Evolutionary conservation across 768 basidiomycete genomes (phyloP).

Genomic region (Gyrodon lividus): DNA sequence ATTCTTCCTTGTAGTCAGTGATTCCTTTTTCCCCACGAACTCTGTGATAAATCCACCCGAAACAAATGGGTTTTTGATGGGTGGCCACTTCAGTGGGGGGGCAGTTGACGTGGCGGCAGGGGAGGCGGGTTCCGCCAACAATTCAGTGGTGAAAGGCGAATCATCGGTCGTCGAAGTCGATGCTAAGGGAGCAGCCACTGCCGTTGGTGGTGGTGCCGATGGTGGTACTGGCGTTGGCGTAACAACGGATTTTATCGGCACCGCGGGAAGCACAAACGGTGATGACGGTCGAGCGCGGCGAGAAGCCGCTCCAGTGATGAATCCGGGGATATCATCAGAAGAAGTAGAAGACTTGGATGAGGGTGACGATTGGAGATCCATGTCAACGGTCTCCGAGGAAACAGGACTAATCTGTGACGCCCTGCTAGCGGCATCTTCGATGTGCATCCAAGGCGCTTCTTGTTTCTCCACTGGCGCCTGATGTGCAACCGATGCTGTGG

Average conservation of each 20-base stretch:
- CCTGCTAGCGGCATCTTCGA: constrained; percentile 30
- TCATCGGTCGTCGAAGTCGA: constrained; percentile 12
- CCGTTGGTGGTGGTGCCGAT: constrained; percentile 8
- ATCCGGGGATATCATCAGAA: constrained; percentile 32
- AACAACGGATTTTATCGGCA: constrained; percentile 7
- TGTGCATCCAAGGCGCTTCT: constrained; percentile 13
- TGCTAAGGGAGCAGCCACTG: constrained; percentile 15
- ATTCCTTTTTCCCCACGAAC: constrained; percentile 35
- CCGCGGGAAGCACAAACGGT: constrained; percentile 24
- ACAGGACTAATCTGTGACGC: constrained; percentile 29
- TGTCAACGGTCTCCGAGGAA: constrained; percentile 35
- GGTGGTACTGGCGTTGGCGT: constrained; percentile 4
- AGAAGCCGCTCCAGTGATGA: constrained; percentile 31
- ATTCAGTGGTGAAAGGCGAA: constrained; percentile 9
- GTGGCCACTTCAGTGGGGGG: constrained; percentile 14
- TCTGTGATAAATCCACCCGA: constrained; percentile 51
- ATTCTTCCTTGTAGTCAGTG: constrained; percentile 20
- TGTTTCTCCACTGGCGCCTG: constrained; percentile 19
- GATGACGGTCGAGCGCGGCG: constrained; percentile 25
- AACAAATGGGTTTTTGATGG: constrained; percentile 44
- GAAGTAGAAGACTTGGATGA: constrained; percentile 25
- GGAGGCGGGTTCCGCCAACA: constrained; percentile 6
- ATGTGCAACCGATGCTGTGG: constrained; percentile 14
- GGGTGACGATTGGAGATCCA: constrained; percentile 35
- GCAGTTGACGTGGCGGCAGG: constrained; percentile 1